These are phyloP conservation scores for Cucumis sativus DNA, from an alignment of 306 rosid genomes.

Conservation along the genomic window Cucumber_9930_V3 NC_026660.2:5778001-5778500, in stretches of 20 bases:
- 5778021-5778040: too few species aligned
- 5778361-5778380: neutral
- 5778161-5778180: too few species aligned
- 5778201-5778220: too few species aligned
- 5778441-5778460: slow-evolving; percentile 3
- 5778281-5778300: neutral
- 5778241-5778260: neutral
- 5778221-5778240: too few species aligned
- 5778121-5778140: too few species aligned
- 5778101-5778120: too few species aligned
- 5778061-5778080: too few species aligned
- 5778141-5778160: too few species aligned
- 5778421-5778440: slow-evolving; percentile 21
- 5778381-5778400: neutral
- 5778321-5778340: neutral
- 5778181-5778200: too few species aligned
- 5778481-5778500: neutral
- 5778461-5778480: slow-evolving; percentile 25
- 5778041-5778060: too few species aligned
- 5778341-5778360: slow-evolving; percentile 9
- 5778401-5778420: neutral
- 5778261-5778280: neutral
- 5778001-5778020: too few species aligned
- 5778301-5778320: neutral
- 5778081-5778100: too few species aligned